These are phyloP conservation scores for Lentinula edodes DNA, from an alignment of 768 basidiomycete species.

Conservation along the genomic window DNA sequence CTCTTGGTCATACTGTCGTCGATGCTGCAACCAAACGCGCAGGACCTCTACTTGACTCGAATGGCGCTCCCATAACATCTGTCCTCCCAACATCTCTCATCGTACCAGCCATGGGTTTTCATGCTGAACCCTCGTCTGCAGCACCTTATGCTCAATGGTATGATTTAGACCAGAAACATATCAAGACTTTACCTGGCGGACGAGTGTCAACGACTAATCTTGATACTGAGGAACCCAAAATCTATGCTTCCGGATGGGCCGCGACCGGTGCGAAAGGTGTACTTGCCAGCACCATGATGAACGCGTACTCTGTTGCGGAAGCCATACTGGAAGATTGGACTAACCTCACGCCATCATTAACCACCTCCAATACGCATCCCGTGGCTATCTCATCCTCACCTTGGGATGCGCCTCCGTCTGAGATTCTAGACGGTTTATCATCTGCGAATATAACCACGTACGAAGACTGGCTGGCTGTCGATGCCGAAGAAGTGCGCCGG, in stretches of 20 bases:
- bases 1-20: constrained; percentile 55
- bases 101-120: constrained; percentile 85
- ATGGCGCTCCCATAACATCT: constrained; percentile 22
- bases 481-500: constrained; percentile 62
- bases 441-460: constrained; percentile 50
- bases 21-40: constrained; percentile 43
- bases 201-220: constrained; percentile 41
- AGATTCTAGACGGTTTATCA: constrained; percentile 34
- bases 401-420: constrained; percentile 32
- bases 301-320: constrained; percentile 79
- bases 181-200: constrained; percentile 43
- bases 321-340: constrained; percentile 57
- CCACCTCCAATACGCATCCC: constrained; percentile 12
- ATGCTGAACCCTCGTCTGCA: constrained; percentile 45
- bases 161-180: constrained; percentile 48
- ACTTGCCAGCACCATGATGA: constrained; percentile 87
- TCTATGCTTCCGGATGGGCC: constrained; percentile 96
- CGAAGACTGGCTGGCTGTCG: constrained; percentile 68
- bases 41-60: constrained; percentile 45
- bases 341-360: neutral
- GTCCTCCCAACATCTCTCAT: constrained; percentile 66
- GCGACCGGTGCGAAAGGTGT: constrained; percentile 89
- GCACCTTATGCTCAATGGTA: constrained; percentile 40
- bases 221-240: constrained; percentile 27
- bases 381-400: constrained; percentile 7